Evolutionary conservation across 805 yeast species (phyloP).

Genomic region (Wickerhamomyces xylosicus): DNA sequence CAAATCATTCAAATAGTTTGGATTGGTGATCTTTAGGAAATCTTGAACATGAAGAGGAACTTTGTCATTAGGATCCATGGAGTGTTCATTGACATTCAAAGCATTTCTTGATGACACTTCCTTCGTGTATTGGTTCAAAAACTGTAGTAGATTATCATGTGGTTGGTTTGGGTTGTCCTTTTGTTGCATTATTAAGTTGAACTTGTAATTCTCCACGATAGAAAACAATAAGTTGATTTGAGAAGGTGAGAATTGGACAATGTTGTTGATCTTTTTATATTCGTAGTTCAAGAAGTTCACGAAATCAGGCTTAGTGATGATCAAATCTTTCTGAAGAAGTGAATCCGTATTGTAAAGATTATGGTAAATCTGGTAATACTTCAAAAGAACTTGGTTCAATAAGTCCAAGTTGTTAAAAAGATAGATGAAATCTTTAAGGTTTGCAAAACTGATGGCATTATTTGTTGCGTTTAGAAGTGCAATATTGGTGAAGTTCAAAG

Average conservation of each 20-base stretch:
- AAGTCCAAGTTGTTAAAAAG: constrained; percentile 29
- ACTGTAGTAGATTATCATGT: not conserved
- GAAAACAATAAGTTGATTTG: constrained; percentile 28
- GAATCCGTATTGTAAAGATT: not conserved
- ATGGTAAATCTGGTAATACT: constrained; percentile 17
- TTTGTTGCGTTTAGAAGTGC: constrained; percentile 17
- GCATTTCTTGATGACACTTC: not conserved
- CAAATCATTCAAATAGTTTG: constrained; percentile 24
- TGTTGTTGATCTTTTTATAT: constrained; percentile 29
- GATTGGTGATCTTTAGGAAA: constrained; percentile 29
- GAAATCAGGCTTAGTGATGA: constrained; percentile 27
- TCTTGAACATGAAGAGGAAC: constrained; percentile 23
- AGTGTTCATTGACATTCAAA: not conserved
- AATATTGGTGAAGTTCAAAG: constrained; percentile 15
- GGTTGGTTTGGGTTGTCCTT: constrained; percentile 3
- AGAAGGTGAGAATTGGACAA: constrained; percentile 29
- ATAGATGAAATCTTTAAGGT: constrained; percentile 27
- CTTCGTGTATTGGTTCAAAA: not conserved
- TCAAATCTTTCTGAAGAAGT: constrained; percentile 17
- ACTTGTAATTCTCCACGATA: constrained; percentile 20
- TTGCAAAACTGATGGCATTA: constrained; percentile 19
- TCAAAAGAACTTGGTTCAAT: constrained; percentile 26
- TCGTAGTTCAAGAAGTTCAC: constrained; percentile 24
- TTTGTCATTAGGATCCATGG: not conserved
- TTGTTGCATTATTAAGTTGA: constrained; percentile 12